These are phyloP conservation scores for Penicillium tannophilum DNA, from an alignment of 495 filamentous ascomycete genomes.

Conservation along the genomic window DNA sequence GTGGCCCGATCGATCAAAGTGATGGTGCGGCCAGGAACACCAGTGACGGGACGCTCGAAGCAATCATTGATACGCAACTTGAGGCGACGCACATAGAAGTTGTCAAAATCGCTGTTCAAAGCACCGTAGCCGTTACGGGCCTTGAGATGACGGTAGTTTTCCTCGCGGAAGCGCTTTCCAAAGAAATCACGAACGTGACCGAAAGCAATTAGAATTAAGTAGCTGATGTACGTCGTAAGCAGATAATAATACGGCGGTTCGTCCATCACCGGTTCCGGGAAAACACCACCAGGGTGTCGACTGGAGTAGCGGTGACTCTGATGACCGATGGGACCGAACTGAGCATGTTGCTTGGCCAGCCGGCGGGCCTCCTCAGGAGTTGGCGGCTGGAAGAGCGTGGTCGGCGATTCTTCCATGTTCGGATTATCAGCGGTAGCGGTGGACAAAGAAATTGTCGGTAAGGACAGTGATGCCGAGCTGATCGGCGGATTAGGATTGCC, in stretches of 20 bases:
- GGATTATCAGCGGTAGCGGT: conserved; percentile 81
- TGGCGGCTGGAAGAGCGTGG: conserved; percentile 87
- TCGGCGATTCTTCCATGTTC: conserved; percentile 70
- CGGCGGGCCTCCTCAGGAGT: conserved; percentile 80
- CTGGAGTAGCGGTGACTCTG: conserved; percentile 84
- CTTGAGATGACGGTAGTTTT: conserved; percentile 81
- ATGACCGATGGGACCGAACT: conserved; percentile 86
- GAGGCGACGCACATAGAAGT: conserved; percentile 90
- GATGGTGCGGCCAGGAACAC: conserved; percentile 92
- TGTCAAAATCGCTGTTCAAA: conserved; percentile 98
- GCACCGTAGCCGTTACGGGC: conserved; percentile 87
- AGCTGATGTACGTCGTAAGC: conserved; percentile 95
- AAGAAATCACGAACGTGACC: conserved; percentile 97
- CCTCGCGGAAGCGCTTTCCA: conserved; percentile 87
- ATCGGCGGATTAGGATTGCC: conserved; percentile 62
- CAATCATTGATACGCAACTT: conserved; percentile 96
- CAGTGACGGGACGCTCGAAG: conserved; percentile 87
- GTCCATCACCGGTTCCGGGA: conserved; percentile 85
- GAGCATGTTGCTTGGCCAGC: conserved; percentile 77
- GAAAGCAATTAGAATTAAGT: conserved; percentile 92
- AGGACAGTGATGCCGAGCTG: conserved; percentile 69
- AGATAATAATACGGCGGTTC: conserved; percentile 97
- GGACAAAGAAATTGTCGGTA: conserved; percentile 92
- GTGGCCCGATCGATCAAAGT: conserved; percentile 87
- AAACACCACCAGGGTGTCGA: conserved; percentile 72